These are phyloP conservation scores for Persicaria tinctoria DNA, from an alignment of 148 eudicot genomes.

Conservation along the genomic window DNA sequence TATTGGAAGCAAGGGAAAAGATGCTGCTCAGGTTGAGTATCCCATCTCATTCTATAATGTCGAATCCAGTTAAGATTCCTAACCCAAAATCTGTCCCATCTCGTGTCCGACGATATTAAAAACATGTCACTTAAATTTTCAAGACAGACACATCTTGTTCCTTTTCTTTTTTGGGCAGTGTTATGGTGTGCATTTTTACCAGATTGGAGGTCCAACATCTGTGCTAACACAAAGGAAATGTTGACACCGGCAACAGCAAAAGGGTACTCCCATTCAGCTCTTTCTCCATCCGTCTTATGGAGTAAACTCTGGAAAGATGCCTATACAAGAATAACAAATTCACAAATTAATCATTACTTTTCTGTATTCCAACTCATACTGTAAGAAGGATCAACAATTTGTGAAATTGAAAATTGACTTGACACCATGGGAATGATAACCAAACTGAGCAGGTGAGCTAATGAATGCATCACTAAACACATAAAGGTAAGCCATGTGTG, in stretches of 20 bases:
- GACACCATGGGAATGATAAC: not conserved
- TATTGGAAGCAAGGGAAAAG: no score
- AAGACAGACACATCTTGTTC: not conserved
- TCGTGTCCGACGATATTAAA: no score
- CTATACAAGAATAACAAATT: conserved; percentile 21
- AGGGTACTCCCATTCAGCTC: conserved; percentile 98
- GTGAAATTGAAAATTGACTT: not conserved
- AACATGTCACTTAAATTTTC: not conserved
- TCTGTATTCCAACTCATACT: not conserved
- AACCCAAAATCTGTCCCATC: no score
- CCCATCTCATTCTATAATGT: no score
- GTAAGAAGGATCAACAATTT: not conserved
- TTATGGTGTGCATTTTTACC: conserved; percentile 12
- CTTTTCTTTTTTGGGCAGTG: not conserved
- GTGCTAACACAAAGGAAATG: conserved; percentile 92
- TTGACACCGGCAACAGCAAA: conserved; percentile 99
- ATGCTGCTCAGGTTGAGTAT: no score
- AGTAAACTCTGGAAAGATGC: conserved; percentile 89
- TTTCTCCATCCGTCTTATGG: conserved; percentile 79
- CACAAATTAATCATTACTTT: not conserved
- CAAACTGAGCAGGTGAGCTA: not conserved
- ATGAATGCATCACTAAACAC: not conserved
- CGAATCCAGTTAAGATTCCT: no score
- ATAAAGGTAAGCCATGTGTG: not conserved
- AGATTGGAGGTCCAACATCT: conserved; percentile 69